Conservation (phyloP, 2,329 filamentous ascomycete species). For the Lasiodiplodia theobromae region DNA sequence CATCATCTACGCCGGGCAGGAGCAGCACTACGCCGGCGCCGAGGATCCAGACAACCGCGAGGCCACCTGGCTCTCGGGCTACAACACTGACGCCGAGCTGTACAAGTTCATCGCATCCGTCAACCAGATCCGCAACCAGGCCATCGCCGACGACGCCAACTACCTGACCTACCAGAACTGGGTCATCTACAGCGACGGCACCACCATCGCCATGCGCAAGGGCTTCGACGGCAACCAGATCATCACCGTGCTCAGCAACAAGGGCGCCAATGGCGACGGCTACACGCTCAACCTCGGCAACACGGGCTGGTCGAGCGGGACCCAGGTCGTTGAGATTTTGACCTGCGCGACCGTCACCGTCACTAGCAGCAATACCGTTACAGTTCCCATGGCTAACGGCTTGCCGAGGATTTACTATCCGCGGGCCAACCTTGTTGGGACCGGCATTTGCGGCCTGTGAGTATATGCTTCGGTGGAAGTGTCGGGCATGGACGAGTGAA, state of each 20-base stretch:
- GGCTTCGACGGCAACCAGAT: slow-evolving; percentile 51
- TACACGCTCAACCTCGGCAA: slow-evolving; percentile 43
- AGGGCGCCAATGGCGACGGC: slow-evolving; percentile 41
- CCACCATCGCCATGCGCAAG: slow-evolving; percentile 55
- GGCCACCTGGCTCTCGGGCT: slow-evolving; percentile 49
- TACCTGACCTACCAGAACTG: slow-evolving; percentile 54
- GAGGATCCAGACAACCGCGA: slow-evolving; percentile 48
- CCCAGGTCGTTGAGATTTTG: slow-evolving; percentile 43
- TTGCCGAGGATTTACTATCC: slow-evolving; percentile 48
- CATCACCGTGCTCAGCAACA: slow-evolving; percentile 54
- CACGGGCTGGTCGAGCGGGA: slow-evolving; percentile 39
- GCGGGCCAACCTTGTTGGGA: slow-evolving; percentile 31
- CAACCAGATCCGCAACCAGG: slow-evolving; percentile 54
- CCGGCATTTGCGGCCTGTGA: slow-evolving; percentile 35
- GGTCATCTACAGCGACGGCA: slow-evolving; percentile 53
- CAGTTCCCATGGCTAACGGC: slow-evolving; percentile 45
- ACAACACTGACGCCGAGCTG: slow-evolving; percentile 49
- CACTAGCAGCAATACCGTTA: slow-evolving; percentile 37
- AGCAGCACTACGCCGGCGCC: slow-evolving; percentile 50
- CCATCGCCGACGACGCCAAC: slow-evolving; percentile 45
- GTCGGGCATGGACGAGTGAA: neutral
- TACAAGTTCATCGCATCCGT: slow-evolving; percentile 49
- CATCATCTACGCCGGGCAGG: slow-evolving; percentile 52
- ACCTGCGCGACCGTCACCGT: slow-evolving; percentile 42
- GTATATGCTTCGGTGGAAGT: no score